Conservation (phyloP, 2,329 filamentous ascomycete species). For the Parastagonospora nodorum region DNA sequence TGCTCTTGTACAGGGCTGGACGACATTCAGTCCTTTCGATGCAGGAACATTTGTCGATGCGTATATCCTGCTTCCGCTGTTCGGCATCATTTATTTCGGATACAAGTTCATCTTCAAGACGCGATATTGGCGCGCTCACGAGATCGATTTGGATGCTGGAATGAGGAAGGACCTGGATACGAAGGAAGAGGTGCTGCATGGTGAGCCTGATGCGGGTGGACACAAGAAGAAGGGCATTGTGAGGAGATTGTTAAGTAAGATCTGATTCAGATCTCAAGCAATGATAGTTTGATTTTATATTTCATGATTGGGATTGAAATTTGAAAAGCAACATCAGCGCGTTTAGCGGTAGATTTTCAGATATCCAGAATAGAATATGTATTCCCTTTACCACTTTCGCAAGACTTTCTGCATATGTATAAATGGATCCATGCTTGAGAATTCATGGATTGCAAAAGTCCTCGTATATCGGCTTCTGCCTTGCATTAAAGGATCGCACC, state of each 20-base stretch:
- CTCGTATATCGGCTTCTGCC: no score
- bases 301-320: no score
- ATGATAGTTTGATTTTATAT: no score
- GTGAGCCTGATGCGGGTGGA: slow-evolving; percentile 4
- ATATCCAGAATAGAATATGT: no score
- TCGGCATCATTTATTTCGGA: slow-evolving; percentile 51
- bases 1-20: slow-evolving; percentile 59
- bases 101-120: slow-evolving; percentile 55
- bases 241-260: slow-evolving; percentile 17
- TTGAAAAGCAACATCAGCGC: no score
- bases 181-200: slow-evolving; percentile 15
- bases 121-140: slow-evolving; percentile 37
- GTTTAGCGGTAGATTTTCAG: no score
- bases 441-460: no score
- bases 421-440: no score
- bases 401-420: no score
- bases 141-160: slow-evolving; percentile 48
- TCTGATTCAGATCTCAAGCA: slow-evolving; percentile 1
- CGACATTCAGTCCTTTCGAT: slow-evolving; percentile 58
- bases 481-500: neutral
- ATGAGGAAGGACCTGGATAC: slow-evolving; percentile 45
- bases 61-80: slow-evolving; percentile 59
- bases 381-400: no score
- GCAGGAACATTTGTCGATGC: slow-evolving; percentile 58
- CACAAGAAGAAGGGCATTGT: slow-evolving; percentile 16